phyloP scores from a whole-genome alignment of 352 stramenopile genomes.

The Phytophthora fragariae region DNA sequence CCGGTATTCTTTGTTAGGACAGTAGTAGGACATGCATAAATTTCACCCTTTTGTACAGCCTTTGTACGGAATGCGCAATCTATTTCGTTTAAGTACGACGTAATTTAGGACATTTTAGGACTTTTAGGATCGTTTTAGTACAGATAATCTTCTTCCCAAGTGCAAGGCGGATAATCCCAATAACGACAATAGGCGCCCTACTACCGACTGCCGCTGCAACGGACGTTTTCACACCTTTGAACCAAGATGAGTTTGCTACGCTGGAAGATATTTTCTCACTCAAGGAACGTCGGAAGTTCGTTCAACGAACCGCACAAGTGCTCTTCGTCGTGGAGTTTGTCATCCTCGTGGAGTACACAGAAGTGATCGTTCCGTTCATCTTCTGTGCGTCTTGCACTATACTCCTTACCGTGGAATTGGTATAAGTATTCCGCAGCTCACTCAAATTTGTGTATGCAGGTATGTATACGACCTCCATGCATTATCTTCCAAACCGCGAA shows the following conservation, averaged over 20 bases:
- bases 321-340: not conserved
- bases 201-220: not conserved
- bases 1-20: too few species aligned
- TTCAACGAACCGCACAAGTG: not conserved
- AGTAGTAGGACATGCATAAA: too few species aligned
- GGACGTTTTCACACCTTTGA: too few species aligned
- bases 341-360: not conserved
- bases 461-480: not conserved
- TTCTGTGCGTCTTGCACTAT: not conserved
- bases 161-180: not conserved
- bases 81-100: too few species aligned
- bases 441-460: not conserved
- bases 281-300: not conserved
- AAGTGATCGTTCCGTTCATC: not conserved
- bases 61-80: too few species aligned
- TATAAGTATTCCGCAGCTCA: not conserved
- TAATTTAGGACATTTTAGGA: too few species aligned
- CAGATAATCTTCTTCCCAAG: too few species aligned
- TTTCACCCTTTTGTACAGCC: too few species aligned
- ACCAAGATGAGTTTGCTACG: not conserved
- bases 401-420: not conserved
- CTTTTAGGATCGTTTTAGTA: too few species aligned
- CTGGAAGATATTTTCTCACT: not conserved
- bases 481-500: not conserved
- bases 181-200: not conserved